Percentiles rank a stretch among this genome's conserved stretches.
phyloP scores from a whole-genome alignment of 2,329 filamentous ascomycete species.

The Coniella vitis region DNA sequence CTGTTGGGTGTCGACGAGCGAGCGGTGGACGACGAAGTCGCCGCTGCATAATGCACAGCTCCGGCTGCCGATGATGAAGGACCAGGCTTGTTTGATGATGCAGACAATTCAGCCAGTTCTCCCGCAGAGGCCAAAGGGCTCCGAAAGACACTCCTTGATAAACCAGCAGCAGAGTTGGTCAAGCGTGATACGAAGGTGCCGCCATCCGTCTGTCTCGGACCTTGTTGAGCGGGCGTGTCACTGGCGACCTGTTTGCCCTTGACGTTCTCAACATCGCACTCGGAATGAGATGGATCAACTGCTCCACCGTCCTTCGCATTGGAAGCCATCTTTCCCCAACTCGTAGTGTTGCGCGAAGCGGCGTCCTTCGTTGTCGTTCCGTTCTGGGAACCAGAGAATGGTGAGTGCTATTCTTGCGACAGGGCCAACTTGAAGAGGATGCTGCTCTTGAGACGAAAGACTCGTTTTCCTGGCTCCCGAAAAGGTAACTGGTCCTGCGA shows the following conservation, averaged over 20 bases:
- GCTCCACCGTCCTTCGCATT: not conserved
- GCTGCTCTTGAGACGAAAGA: too few relatives aligned
- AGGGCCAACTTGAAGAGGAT: too few relatives aligned
- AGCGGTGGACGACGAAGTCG: slow-evolving; percentile 20
- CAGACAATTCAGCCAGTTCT: slow-evolving; percentile 3
- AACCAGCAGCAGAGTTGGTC: slow-evolving; percentile 18
- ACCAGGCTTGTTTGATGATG: slow-evolving; percentile 10
- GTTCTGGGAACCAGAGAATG: too few relatives aligned
- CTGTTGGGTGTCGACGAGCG: slow-evolving; percentile 11
- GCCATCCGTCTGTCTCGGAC: not conserved
- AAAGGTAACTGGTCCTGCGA: too few relatives aligned
- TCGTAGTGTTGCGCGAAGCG: too few relatives aligned
- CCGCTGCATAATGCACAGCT: slow-evolving; percentile 7
- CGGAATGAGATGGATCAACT: not conserved
- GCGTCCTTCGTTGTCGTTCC: too few relatives aligned
- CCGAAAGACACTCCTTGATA: slow-evolving; percentile 22
- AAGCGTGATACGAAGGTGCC: slow-evolving; percentile 18
- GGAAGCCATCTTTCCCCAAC: slow-evolving; percentile 1
- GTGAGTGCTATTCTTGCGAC: too few relatives aligned
- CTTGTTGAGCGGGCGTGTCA: not conserved
- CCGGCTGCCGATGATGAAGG: slow-evolving; percentile 1
- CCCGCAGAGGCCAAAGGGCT: slow-evolving; percentile 4
- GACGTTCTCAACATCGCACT: slow-evolving; percentile 3
- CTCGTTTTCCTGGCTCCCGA: too few relatives aligned
- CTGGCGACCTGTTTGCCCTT: slow-evolving; percentile 12